Percentiles rank a stretch among this genome's conserved stretches.
Conservation (phyloP, 441 rosid species). For the Brassica balearica region DNA sequence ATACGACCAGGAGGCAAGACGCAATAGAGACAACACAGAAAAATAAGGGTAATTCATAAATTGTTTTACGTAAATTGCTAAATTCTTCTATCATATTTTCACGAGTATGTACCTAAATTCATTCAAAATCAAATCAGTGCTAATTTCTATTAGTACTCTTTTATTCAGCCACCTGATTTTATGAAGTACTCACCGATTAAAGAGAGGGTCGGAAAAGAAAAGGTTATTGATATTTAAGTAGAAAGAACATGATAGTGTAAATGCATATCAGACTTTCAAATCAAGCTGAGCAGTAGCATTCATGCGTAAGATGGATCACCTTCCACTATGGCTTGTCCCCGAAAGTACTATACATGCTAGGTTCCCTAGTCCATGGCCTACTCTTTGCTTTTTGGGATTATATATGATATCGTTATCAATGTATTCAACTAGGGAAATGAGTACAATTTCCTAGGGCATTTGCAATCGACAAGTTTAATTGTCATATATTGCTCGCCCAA, state of each 20-base stretch:
- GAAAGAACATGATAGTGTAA: constrained; percentile 33
- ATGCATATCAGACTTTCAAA: constrained; percentile 36
- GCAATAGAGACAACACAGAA: neutral
- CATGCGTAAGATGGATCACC: constrained; percentile 44
- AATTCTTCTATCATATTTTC: neutral
- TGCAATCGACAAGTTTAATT: neutral
- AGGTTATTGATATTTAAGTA: constrained; percentile 5
- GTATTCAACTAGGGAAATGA: constrained; percentile 27
- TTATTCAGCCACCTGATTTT: neutral
- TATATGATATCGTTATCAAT: constrained; percentile 35
- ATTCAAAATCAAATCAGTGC: constrained; percentile 3
- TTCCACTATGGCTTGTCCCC: constrained; percentile 47
- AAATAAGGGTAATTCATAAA: neutral
- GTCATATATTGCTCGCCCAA: neutral
- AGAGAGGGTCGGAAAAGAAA: constrained; percentile 25
- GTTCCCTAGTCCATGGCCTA: constrained; percentile 39
- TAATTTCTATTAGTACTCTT: neutral
- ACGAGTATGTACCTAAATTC: neutral
- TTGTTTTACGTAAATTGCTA: neutral
- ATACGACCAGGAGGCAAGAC: neutral
- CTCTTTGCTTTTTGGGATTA: constrained; percentile 36
- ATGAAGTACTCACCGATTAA: constrained; percentile 7
- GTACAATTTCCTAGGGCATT: neutral
- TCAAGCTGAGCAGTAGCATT: constrained; percentile 37
- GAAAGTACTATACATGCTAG: constrained; percentile 39